phyloP scores from a whole-genome alignment of 768 basidiomycete genomes.

The Auricularia heimuer region DNA sequence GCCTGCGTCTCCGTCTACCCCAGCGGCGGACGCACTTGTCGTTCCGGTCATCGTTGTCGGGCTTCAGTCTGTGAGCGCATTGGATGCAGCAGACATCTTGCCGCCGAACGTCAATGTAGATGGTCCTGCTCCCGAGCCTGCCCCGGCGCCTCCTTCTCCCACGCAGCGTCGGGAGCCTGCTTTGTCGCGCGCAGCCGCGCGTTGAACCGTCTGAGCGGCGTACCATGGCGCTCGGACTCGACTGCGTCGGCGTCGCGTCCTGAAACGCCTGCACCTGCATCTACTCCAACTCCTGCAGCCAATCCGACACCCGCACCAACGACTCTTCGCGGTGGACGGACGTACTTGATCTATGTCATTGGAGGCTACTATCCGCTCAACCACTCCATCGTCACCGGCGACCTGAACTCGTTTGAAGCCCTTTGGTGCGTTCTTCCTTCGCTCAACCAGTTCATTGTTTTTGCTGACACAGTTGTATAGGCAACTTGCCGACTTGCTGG shows the following conservation, averaged over 20 bases:
- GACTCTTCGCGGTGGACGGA: conserved; percentile 29
- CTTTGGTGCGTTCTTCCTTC: conserved; percentile 42
- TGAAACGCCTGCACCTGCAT: background rate
- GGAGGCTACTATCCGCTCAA: conserved; percentile 90
- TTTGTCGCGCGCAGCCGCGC: conserved; percentile 53
- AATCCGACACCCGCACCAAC: conserved; percentile 4
- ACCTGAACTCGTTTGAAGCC: conserved; percentile 69
- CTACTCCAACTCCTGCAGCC: background rate
- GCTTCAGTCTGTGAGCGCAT: conserved; percentile 59
- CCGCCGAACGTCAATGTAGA: conserved; percentile 9
- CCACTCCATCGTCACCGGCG: conserved; percentile 80
- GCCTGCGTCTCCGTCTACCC: conserved; percentile 4
- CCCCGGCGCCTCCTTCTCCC: background rate
- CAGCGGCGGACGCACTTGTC: conserved; percentile 29
- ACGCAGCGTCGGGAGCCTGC: conserved; percentile 16
- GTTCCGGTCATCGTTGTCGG: conserved; percentile 81
- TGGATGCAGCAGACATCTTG: conserved; percentile 21
- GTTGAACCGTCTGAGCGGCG: conserved; percentile 19
- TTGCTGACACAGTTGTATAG: conserved; percentile 24
- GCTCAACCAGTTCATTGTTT: background rate
- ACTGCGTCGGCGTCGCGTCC: conserved; percentile 5
- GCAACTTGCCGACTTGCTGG: conserved; percentile 76
- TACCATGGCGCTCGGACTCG: conserved; percentile 3
- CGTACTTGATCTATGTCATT: conserved; percentile 86
- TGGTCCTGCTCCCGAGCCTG: background rate